Percentiles rank a stretch among this genome's conserved stretches.
phyloP scores from a whole-genome alignment of 352 stramenopile genomes.

The Phytopythium sindhum region DNA sequence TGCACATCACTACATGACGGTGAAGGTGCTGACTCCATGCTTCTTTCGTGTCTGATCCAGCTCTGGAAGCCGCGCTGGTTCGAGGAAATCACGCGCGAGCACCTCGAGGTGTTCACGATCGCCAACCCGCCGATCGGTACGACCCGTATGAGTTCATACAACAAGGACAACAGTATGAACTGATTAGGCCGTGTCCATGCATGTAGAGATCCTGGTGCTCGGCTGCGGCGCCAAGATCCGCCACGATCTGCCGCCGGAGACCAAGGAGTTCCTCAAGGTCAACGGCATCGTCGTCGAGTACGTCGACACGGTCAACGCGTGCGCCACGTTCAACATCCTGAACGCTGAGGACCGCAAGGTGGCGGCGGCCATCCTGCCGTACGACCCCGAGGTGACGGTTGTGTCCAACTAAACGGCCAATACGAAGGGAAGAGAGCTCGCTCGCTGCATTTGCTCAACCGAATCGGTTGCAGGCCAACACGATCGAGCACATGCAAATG shows the following conservation, averaged over 20 bases:
- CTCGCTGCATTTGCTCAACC: conserved; percentile 7
- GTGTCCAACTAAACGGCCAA: not conserved
- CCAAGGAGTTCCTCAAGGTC: conserved; percentile 76
- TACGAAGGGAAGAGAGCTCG: not conserved
- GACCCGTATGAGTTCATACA: conserved; percentile 3
- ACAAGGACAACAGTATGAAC: too few relatives aligned
- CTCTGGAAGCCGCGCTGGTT: conserved; percentile 77
- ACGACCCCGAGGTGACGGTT: conserved; percentile 36
- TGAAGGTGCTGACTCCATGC: not conserved
- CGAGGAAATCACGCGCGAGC: conserved; percentile 79
- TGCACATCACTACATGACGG: not conserved
- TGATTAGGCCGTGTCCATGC: not conserved
- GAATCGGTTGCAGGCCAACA: not conserved
- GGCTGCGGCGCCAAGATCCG: conserved; percentile 68
- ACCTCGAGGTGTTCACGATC: conserved; percentile 70
- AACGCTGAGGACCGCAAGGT: conserved; percentile 87
- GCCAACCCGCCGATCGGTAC: conserved; percentile 69
- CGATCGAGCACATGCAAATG: not conserved
- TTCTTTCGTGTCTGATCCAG: conserved; percentile 17
- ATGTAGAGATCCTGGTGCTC: conserved; percentile 74
- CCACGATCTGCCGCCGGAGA: conserved; percentile 45
- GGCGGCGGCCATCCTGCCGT: conserved; percentile 73
- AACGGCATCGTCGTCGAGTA: conserved; percentile 87
- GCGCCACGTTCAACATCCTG: conserved; percentile 90
- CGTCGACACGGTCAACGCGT: conserved; percentile 80